Conservation (phyloP, 352 stramenopile genomes). For the Phytopythium delawarense region DNA sequence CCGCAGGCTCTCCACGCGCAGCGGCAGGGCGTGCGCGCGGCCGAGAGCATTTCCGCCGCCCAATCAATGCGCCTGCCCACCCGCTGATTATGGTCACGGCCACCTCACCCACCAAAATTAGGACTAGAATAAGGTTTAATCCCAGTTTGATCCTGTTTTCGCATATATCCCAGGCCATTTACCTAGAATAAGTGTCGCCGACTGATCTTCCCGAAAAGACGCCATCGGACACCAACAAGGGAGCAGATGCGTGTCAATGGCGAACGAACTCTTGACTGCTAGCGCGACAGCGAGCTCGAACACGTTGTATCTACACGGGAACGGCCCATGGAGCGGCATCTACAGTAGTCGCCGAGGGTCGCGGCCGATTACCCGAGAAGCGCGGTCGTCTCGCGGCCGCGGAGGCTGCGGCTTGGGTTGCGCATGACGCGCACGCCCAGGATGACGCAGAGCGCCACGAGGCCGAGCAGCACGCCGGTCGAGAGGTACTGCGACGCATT, state of each 20-base stretch:
- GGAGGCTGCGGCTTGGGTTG: slow-evolving; percentile 18
- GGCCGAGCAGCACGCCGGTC: slow-evolving; percentile 49
- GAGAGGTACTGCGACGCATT: slow-evolving; percentile 41
- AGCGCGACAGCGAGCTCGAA: not conserved
- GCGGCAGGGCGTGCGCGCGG: slow-evolving; percentile 17
- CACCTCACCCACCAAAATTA: not conserved
- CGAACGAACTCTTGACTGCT: no score
- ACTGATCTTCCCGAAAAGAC: not conserved
- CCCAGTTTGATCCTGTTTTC: not conserved
- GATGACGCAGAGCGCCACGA: slow-evolving; percentile 46
- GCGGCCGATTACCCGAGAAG: slow-evolving; percentile 19
- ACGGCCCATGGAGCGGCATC: not conserved
- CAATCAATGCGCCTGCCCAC: not conserved
- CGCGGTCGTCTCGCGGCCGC: slow-evolving; percentile 18
- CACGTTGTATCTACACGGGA: not conserved
- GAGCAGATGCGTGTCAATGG: no score
- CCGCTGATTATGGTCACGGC: not conserved
- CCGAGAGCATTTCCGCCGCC: not conserved
- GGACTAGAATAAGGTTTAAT: not conserved
- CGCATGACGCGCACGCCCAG: slow-evolving; percentile 36
- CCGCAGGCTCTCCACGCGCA: slow-evolving; percentile 12
- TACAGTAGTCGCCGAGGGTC: not conserved
- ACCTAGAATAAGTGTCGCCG: not conserved
- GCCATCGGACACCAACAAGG: not conserved
- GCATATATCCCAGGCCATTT: no score